phyloP scores from a whole-genome alignment of 2,329 filamentous ascomycete species.

The Nakataea oryzae region DNA sequence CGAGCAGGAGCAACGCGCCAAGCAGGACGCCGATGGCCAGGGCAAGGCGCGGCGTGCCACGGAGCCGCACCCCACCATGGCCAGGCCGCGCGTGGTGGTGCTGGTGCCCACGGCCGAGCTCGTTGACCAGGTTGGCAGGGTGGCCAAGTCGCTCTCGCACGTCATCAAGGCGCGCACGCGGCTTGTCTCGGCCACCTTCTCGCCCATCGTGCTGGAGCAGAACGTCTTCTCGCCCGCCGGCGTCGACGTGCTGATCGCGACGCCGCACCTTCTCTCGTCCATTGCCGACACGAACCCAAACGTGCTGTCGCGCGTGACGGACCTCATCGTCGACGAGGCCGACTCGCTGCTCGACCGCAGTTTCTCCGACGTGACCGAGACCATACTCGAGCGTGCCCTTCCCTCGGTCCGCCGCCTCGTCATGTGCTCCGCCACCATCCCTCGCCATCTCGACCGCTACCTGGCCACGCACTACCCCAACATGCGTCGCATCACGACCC shows the following conservation, averaged over 20 bases:
- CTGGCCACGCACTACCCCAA: slow-evolving; percentile 74
- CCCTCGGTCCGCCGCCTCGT: slow-evolving; percentile 80
- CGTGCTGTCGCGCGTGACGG: slow-evolving; percentile 79
- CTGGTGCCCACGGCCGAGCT: slow-evolving; percentile 89
- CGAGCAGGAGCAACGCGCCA: slow-evolving; percentile 41
- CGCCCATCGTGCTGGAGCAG: slow-evolving; percentile 69
- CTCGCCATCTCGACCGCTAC: slow-evolving; percentile 75
- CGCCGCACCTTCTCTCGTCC: slow-evolving; percentile 78
- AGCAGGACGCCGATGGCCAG: slow-evolving; percentile 11
- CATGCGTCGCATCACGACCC: slow-evolving; percentile 79
- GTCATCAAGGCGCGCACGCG: slow-evolving; percentile 78
- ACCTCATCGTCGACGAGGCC: slow-evolving; percentile 88
- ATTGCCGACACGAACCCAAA: slow-evolving; percentile 87
- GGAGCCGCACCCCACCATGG: slow-evolving; percentile 64
- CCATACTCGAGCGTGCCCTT: slow-evolving; percentile 69
- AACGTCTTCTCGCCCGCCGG: slow-evolving; percentile 72
- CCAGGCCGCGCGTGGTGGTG: slow-evolving; percentile 72
- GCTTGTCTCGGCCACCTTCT: slow-evolving; percentile 68
- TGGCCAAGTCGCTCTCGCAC: slow-evolving; percentile 78
- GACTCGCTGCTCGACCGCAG: slow-evolving; percentile 92
- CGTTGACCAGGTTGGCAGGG: slow-evolving; percentile 72
- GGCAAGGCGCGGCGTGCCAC: slow-evolving; percentile 33
- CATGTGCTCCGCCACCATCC: slow-evolving; percentile 93
- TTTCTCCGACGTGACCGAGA: slow-evolving; percentile 73
- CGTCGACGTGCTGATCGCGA: slow-evolving; percentile 78